These are phyloP conservation scores for Adansonia grandidieri DNA, from an alignment of 441 rosid genomes.

Conservation along the genomic window DNA sequence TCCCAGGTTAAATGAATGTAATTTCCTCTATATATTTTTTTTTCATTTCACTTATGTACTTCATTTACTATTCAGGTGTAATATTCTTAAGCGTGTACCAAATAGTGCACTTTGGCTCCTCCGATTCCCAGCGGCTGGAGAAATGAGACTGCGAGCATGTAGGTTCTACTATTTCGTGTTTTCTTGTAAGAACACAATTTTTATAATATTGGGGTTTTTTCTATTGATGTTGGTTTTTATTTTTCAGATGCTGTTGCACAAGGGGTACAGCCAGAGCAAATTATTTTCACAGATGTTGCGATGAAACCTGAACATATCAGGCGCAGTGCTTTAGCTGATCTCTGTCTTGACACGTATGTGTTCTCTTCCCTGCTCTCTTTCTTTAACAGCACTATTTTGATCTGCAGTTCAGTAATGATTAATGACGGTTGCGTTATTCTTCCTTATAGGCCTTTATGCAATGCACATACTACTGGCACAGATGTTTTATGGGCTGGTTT, in stretches of 20 bases:
- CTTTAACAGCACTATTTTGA: not conserved
- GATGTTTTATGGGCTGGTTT: conserved; percentile 99
- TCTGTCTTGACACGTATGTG: conserved; percentile 88
- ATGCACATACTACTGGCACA: conserved; percentile 98
- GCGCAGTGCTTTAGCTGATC: conserved; percentile 96
- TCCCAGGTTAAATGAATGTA: not conserved
- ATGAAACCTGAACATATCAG: conserved; percentile 95
- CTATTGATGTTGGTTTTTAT: conserved; percentile 10
- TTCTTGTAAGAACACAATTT: not conserved
- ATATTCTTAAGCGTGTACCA: conserved; percentile 94
- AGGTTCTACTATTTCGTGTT: conserved; percentile 34
- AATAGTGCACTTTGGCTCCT: conserved; percentile 99
- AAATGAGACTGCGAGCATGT: conserved; percentile 88
- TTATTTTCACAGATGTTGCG: conserved; percentile 97
- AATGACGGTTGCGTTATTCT: conserved; percentile 17
- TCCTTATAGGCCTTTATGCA: conserved; percentile 83
- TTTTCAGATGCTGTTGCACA: conserved; percentile 82
- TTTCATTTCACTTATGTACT: conserved; percentile 7
- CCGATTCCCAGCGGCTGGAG: conserved; percentile 98
- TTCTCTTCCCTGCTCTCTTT: conserved; percentile 2
- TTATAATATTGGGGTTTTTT: not conserved
- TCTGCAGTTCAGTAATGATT: not conserved
- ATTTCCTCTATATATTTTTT: not conserved
- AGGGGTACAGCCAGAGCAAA: conserved; percentile 91
- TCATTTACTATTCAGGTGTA: conserved; percentile 65